phyloP scores from a whole-genome alignment of 768 basidiomycete genomes.

The Lactarius akahatsu region DNA sequence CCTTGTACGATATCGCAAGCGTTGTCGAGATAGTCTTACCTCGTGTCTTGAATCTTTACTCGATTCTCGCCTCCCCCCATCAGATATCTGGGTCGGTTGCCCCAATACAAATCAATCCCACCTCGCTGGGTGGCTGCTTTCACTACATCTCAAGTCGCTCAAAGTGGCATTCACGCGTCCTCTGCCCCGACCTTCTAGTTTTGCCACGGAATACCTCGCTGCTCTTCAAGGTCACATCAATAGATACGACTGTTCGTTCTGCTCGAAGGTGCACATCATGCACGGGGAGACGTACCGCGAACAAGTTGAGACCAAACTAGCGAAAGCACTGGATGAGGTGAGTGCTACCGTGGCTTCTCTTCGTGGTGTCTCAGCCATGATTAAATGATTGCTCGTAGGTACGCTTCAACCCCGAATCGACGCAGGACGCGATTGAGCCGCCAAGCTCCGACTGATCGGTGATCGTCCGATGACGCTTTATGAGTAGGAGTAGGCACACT shows the following conservation, averaged over 20 bases:
- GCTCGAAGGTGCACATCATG: conserved; percentile 16
- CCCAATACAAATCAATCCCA: not conserved
- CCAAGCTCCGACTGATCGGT: not conserved
- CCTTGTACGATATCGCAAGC: conserved; percentile 13
- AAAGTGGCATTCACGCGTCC: not conserved
- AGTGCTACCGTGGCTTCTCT: not conserved
- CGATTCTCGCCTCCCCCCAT: conserved; percentile 14
- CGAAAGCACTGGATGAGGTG: conserved; percentile 9
- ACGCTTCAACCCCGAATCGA: not conserved
- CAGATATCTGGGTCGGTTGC: conserved; percentile 18
- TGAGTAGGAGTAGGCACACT: not conserved
- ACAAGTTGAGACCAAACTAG: not conserved
- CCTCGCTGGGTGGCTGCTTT: conserved; percentile 2
- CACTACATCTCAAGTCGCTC: not conserved
- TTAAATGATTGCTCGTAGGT: conserved; percentile 2
- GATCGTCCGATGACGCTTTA: not conserved
- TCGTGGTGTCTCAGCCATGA: not conserved
- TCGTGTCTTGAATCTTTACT: conserved; percentile 8
- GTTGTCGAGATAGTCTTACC: conserved; percentile 14
- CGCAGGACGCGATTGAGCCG: not conserved
- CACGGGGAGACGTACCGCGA: conserved; percentile 6
- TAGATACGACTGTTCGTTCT: conserved; percentile 6
- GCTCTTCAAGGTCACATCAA: conserved; percentile 8
- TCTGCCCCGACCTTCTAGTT: not conserved
- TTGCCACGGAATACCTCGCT: conserved; percentile 3